Base-by-base conservation (phyloP, 1,284 basidiomycete genomes). In the Ceratobasidium sp. region DNA sequence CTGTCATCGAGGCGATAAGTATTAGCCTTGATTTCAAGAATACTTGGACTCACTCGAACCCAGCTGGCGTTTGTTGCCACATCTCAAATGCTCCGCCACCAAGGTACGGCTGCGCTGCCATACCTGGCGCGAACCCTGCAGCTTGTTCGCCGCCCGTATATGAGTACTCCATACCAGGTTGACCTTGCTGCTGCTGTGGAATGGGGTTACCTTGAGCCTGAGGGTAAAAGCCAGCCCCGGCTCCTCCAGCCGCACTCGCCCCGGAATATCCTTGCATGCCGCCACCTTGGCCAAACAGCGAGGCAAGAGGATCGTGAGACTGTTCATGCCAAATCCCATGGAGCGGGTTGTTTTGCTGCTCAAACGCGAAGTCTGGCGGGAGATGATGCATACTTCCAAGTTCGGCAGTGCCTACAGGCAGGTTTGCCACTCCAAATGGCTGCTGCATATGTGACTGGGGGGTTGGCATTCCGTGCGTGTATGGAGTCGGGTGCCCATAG, bases 361-460 rank as follows among this genome's bases (percentile, higher is more conserved):
- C 56, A 36, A 59, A 72, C 14, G 41, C 36, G 41, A 72, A 72
- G 48, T 59, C 56, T 19, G 67, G 67, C 14, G 67, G 67, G 45
- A 72, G 67, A 27, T 72, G 67, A 31, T 72, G 54, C 67, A 72
- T 72, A 45, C 67, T 72, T 22, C 67, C 67, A 2, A 72, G 56
- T 24, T 72, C 67, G 8, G 67, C 56, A 9, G 67, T 72, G 27
- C 50, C 50, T 15, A 72, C 67, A 2, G 67, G 67, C 5, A 72
- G 56, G 24, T 72, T 72, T 11, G 44, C 56, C 17, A 60, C 67
- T 15, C 67, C 67, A 51, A 72, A 72, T 53, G 66, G 80, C 76
- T 44, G 84, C 76, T 41, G 84, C 82, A 31, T 84, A 81, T 29
- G 78, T 73, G 51, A 83, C 80, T 6, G 77, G 75, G 45, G 54